Conservation (phyloP, 768 basidiomycete genomes). For the Erythrobasidium yunnanense region DNA sequence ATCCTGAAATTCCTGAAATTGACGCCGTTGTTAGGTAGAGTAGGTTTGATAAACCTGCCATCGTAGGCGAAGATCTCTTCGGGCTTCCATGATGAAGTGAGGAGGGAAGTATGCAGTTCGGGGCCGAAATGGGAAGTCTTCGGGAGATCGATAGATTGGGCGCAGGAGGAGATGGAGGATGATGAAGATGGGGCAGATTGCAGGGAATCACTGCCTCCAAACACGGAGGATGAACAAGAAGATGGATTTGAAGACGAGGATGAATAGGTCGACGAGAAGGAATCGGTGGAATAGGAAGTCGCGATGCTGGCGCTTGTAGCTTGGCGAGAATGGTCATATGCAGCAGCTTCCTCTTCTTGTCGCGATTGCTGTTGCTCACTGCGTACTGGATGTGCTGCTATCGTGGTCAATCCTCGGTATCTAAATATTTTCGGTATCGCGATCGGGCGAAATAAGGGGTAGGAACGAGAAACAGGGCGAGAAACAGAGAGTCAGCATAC, state of each 20-base stretch:
- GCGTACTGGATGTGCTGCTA: slow-evolving; percentile 4
- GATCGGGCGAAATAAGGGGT: neutral
- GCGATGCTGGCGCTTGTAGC: slow-evolving; percentile 26
- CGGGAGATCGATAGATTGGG: slow-evolving; percentile 22
- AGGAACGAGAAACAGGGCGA: neutral
- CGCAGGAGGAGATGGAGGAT: slow-evolving; percentile 34
- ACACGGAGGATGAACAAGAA: slow-evolving; percentile 39
- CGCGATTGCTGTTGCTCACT: neutral
- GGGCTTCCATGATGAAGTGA: slow-evolving; percentile 8
- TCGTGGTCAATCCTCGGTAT: neutral
- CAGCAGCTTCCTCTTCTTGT: neutral
- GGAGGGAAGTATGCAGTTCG: slow-evolving; percentile 9
- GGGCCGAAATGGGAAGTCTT: neutral
- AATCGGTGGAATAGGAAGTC: slow-evolving; percentile 25
- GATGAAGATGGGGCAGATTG: slow-evolving; percentile 31
- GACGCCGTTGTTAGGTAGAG: slow-evolving; percentile 38
- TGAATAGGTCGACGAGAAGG: slow-evolving; percentile 28
- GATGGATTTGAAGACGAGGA: slow-evolving; percentile 32
- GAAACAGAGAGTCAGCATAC: neutral
- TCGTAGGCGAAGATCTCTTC: slow-evolving; percentile 20
- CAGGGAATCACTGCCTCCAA: slow-evolving; percentile 36
- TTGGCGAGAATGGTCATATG: slow-evolving; percentile 15
- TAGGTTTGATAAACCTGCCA: slow-evolving; percentile 1
- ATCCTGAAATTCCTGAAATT: slow-evolving; percentile 68
- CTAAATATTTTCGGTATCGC: no score